Evolutionary conservation across 2,329 filamentous ascomycete genomes (phyloP).

Genomic region (Seiridium unicorne): DNA sequence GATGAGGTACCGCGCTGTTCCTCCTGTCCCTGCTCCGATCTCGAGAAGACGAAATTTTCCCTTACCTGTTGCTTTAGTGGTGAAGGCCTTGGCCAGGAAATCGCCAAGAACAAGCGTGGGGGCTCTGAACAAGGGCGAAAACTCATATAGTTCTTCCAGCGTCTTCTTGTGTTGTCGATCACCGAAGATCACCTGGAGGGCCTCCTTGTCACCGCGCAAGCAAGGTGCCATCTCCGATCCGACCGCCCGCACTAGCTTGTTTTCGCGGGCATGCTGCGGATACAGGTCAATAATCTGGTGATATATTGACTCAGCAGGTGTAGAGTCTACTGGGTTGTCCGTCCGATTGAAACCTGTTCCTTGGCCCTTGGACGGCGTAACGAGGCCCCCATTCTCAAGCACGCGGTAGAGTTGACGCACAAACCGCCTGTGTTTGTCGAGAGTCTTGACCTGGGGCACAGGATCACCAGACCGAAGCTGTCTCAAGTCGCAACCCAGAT

Average conservation of each 20-base stretch:
- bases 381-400: constrained; percentile 25
- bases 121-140: constrained; percentile 15
- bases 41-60: constrained; percentile 36
- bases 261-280: constrained; percentile 13
- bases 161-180: constrained; percentile 14
- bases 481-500: constrained; percentile 24
- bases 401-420: constrained; percentile 24
- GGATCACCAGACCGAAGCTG: constrained; percentile 15
- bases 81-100: constrained; percentile 13
- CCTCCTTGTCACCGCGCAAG: constrained; percentile 17
- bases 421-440: constrained; percentile 24
- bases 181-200: constrained; percentile 20
- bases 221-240: constrained; percentile 17
- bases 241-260: constrained; percentile 15
- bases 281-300: constrained; percentile 8
- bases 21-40: constrained; percentile 41
- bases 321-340: constrained; percentile 5
- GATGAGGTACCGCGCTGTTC: constrained; percentile 34
- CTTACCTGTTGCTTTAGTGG: neutral
- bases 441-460: constrained; percentile 15
- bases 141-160: constrained; percentile 21
- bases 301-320: constrained; percentile 10
- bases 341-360: constrained; percentile 2
- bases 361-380: neutral
- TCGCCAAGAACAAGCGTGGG: constrained; percentile 15